Conservation (phyloP, 2,329 filamentous ascomycete genomes). For the Aspergillus amoenus region DNA sequence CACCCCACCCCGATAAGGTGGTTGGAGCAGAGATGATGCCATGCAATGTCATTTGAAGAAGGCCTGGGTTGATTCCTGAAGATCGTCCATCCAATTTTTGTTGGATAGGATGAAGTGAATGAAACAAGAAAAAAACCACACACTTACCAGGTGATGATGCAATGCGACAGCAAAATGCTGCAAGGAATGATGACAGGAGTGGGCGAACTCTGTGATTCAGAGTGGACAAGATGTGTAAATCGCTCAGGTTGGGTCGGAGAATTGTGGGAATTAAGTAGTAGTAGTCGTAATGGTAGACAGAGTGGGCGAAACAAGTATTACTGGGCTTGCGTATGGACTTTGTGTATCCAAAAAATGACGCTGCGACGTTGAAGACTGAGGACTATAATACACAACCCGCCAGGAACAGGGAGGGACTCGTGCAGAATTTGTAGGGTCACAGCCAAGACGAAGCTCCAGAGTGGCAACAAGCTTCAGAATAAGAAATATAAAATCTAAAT, state of each 20-base stretch:
- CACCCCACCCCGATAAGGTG: slow-evolving; percentile 9
- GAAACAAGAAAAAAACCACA: neutral
- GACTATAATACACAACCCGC: neutral
- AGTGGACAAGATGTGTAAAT: neutral
- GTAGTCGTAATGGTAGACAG: neutral
- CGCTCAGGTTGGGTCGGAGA: neutral
- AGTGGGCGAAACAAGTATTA: neutral
- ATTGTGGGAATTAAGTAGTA: neutral
- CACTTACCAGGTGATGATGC: slow-evolving; percentile 2
- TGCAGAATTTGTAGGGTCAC: slow-evolving; percentile 11
- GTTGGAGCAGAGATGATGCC: neutral
- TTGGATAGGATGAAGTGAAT: neutral
- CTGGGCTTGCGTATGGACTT: neutral
- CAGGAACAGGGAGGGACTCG: slow-evolving; percentile 11
- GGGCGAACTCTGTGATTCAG: neutral
- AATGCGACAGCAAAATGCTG: neutral
- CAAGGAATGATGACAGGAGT: neutral
- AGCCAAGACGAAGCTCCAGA: slow-evolving; percentile 1
- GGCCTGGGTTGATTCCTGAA: neutral
- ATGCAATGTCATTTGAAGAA: neutral
- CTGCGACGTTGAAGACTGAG: neutral
- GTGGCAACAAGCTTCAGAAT: slow-evolving; percentile 1
- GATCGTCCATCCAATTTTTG: neutral
- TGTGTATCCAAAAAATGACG: slow-evolving; percentile 1
- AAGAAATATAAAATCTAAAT: neutral